Evolutionary conservation across 129 eudicot genomes (phyloP).

Genomic region (Calendula officinalis): DNA sequence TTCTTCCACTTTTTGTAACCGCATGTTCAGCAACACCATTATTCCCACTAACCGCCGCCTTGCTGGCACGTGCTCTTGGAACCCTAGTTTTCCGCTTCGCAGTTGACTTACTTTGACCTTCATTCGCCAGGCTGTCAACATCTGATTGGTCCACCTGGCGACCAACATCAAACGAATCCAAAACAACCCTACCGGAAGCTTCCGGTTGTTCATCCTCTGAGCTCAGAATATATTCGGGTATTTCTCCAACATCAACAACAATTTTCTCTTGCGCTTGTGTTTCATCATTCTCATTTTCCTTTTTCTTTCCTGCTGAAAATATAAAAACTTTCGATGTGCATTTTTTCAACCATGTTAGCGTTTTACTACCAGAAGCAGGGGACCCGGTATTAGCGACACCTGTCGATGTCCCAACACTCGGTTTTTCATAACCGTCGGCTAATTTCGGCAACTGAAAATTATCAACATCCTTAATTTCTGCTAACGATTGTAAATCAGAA

Average conservation of each 20-base stretch:
- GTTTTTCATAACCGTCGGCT: conserved; percentile 52
- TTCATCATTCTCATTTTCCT: conserved; percentile 34
- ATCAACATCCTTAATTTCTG: conserved; percentile 51
- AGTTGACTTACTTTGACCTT: conserved; percentile 34
- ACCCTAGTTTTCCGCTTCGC: conserved; percentile 45
- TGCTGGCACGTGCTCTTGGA: conserved; percentile 38
- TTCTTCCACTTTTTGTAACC: conserved; percentile 33
- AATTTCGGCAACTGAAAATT: conserved; percentile 56
- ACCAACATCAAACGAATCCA: conserved; percentile 48
- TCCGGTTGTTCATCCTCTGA: conserved; percentile 49
- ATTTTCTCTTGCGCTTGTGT: conserved; percentile 36
- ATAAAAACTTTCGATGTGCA: conserved; percentile 66
- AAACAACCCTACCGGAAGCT: conserved; percentile 41
- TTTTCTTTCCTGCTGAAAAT: conserved; percentile 74
- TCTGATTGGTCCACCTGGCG: conserved; percentile 45
- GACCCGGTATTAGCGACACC: conserved; percentile 43
- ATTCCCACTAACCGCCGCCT: conserved; percentile 21
- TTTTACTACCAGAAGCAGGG: conserved; percentile 58
- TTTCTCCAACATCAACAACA: conserved; percentile 36
- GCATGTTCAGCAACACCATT: conserved; percentile 48
- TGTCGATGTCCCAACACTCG: conserved; percentile 41
- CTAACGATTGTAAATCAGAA: conserved; percentile 69
- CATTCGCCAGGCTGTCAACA: conserved; percentile 35
- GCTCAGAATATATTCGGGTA: conserved; percentile 38
- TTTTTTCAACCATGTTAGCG: conserved; percentile 69